Evolutionary conservation across 2,329 filamentous ascomycete species (phyloP).

Genomic region (Colletotrichum gigasporum): DNA sequence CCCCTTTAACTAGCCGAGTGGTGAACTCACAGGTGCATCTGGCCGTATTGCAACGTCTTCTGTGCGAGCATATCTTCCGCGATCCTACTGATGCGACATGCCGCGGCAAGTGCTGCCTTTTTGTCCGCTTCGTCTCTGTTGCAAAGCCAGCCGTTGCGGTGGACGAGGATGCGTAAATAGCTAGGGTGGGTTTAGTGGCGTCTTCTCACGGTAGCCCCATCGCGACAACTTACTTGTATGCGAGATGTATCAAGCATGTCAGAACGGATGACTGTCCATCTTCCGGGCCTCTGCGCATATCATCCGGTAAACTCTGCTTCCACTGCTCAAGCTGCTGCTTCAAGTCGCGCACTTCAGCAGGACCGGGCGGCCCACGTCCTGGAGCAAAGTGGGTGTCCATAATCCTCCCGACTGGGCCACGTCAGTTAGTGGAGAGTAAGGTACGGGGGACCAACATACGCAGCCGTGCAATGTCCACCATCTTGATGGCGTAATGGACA

Average conservation of each 20-base stretch:
- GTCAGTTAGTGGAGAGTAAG: background rate
- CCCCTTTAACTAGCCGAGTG: background rate
- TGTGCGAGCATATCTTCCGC: constrained; percentile 49
- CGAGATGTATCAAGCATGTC: constrained; percentile 47
- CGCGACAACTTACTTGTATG: constrained; percentile 42
- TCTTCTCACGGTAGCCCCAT: background rate
- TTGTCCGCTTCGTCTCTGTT: constrained; percentile 39
- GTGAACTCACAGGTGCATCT: constrained; percentile 46
- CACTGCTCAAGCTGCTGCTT: constrained; percentile 43
- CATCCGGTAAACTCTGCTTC: constrained; percentile 44
- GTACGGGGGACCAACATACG: constrained; percentile 36
- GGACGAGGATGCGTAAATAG: constrained; percentile 47
- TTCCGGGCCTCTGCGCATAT: constrained; percentile 41
- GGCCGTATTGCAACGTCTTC: constrained; percentile 44
- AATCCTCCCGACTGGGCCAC: constrained; percentile 42
- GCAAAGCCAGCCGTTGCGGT: constrained; percentile 45
- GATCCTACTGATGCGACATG: constrained; percentile 47
- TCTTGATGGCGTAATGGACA: constrained; percentile 46
- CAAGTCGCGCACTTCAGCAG: constrained; percentile 40
- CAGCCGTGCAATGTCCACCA: constrained; percentile 47
- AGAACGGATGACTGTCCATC: constrained; percentile 46
- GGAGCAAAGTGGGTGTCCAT: constrained; percentile 49
- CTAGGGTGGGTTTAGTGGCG: constrained; percentile 29
- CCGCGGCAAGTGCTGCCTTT: constrained; percentile 42
- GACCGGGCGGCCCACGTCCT: constrained; percentile 40